Percentiles rank a stretch among this genome's conserved stretches.
Conservation (phyloP, 1,139 yeast genomes). For the Wickerhamomyces sp. region DNA sequence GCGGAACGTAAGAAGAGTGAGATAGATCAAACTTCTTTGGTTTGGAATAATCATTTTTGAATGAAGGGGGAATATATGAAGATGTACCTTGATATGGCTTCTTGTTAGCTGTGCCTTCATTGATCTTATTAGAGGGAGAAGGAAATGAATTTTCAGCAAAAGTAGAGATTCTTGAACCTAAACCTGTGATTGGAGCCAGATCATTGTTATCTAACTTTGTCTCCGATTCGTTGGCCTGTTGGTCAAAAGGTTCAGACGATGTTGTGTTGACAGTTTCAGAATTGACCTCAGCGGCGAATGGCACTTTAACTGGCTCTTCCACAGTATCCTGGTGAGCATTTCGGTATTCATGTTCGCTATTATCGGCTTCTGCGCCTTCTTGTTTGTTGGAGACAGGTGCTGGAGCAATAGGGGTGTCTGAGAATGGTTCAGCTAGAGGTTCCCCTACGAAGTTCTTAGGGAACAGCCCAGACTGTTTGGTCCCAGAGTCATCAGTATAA, state of each 20-base stretch:
- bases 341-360: too few relatives aligned
- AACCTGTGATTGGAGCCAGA: constrained; percentile 6
- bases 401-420: constrained; percentile 8
- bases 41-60: constrained; percentile 11
- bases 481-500: constrained; percentile 40
- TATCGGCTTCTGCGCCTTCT: too few relatives aligned
- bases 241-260: too few relatives aligned
- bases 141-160: constrained; percentile 15
- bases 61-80: constrained; percentile 38
- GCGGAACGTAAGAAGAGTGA: constrained; percentile 24
- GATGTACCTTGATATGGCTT: constrained; percentile 30
- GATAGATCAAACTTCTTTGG: constrained; percentile 13
- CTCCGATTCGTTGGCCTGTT: constrained; percentile 2
- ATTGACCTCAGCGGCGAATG: too few relatives aligned
- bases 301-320: too few relatives aligned
- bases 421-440: constrained; percentile 23
- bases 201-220: constrained; percentile 5
- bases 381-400: too few relatives aligned
- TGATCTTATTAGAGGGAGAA: constrained; percentile 18
- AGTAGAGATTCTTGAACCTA: constrained; percentile 12
- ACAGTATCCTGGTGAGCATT: too few relatives aligned
- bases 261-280: too few relatives aligned
- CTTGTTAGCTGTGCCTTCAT: constrained; percentile 10
- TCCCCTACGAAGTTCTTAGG: constrained; percentile 76
- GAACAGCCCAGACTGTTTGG: constrained; percentile 63